Percentiles rank a stretch among this genome's conserved stretches.
Conservation (phyloP, 768 basidiomycete species). For the Boletus rubropictus region DNA sequence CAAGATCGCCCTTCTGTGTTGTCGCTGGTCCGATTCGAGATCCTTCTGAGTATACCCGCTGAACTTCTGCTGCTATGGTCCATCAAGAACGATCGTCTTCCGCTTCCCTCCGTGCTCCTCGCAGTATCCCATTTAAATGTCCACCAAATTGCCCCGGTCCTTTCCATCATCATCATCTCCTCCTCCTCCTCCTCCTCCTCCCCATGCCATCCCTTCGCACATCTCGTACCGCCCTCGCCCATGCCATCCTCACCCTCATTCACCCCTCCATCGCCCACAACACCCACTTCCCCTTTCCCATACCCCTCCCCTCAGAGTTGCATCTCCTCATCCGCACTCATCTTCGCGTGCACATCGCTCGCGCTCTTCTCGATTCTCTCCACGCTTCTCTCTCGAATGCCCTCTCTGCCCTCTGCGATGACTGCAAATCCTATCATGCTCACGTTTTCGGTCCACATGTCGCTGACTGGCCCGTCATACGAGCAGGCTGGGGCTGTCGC, state of each 20-base stretch:
- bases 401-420: conserved; percentile 37
- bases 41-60: neutral
- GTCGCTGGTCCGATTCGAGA: neutral
- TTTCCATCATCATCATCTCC: neutral
- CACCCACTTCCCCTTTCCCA: conserved; percentile 17
- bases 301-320: conserved; percentile 45
- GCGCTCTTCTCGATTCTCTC: conserved; percentile 39
- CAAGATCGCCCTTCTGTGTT: conserved; percentile 18
- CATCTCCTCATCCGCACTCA: conserved; percentile 46
- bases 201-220: conserved; percentile 30
- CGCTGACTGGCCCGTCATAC: conserved; percentile 50
- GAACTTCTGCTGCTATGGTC: neutral
- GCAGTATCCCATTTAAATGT: conserved; percentile 17
- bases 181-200: neutral
- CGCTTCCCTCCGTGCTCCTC: conserved; percentile 23
- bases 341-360: conserved; percentile 40
- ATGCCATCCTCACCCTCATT: conserved; percentile 46
- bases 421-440: conserved; percentile 47
- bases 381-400: conserved; percentile 33
- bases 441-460: conserved; percentile 50
- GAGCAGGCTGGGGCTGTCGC: conserved; percentile 40
- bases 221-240: conserved; percentile 43
- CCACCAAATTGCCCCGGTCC: neutral
- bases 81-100: conserved; percentile 10
- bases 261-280: conserved; percentile 40